Conservation (phyloP, 2,329 filamentous ascomycete genomes). For the Zasmidium angulare region DNA sequence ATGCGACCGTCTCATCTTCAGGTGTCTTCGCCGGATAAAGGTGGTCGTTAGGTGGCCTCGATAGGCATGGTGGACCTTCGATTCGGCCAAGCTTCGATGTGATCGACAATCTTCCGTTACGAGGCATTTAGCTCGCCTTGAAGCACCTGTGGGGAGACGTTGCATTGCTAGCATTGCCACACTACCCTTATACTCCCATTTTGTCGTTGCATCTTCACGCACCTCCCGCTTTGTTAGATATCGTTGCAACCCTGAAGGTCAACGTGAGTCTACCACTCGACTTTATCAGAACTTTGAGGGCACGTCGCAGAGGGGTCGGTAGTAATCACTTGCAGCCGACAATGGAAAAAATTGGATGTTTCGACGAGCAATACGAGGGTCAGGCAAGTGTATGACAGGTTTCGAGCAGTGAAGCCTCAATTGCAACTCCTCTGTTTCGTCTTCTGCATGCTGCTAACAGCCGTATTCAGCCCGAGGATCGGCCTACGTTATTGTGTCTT, state of each 20-base stretch:
- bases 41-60: background rate
- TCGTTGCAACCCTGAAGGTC: background rate
- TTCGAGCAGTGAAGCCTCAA: too few relatives aligned
- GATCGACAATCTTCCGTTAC: background rate
- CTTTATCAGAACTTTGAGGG: too few relatives aligned
- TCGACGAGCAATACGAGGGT: too few relatives aligned
- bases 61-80: background rate
- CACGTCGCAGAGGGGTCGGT: too few relatives aligned
- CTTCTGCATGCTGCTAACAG: too few relatives aligned
- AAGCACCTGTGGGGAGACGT: background rate
- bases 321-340: too few relatives aligned
- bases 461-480: too few relatives aligned
- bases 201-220: background rate
- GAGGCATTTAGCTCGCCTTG: background rate
- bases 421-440: too few relatives aligned
- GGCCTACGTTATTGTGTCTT: too few relatives aligned
- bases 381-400: too few relatives aligned
- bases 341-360: too few relatives aligned
- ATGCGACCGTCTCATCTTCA: background rate
- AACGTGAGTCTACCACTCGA: too few relatives aligned
- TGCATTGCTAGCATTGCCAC: background rate
- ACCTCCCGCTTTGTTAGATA: background rate
- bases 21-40: background rate
- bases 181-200: background rate
- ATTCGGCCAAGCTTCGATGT: background rate